Conservation (phyloP, 768 basidiomycete genomes). For the Trametes cinnabarina region DNA sequence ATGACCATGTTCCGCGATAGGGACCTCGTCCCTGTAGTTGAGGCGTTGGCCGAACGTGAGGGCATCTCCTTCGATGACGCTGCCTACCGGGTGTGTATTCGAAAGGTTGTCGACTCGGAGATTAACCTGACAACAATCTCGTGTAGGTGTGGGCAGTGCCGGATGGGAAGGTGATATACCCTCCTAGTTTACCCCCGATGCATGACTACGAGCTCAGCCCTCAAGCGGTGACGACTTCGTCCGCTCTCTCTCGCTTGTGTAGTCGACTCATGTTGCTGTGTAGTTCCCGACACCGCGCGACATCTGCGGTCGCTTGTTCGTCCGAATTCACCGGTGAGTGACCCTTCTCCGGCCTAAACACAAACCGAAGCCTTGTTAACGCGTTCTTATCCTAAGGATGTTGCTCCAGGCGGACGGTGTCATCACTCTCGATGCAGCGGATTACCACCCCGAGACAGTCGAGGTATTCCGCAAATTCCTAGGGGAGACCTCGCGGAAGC, state of each 20-base stretch:
- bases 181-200: neutral
- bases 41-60: neutral
- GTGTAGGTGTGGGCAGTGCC: neutral
- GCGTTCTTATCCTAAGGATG: no score
- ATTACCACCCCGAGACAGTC: neutral
- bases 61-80: neutral
- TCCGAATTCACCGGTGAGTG: neutral
- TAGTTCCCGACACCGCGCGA: neutral
- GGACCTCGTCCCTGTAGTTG: neutral
- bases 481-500: neutral
- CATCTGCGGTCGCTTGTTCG: neutral
- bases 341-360: neutral
- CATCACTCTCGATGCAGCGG: neutral
- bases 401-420: neutral
- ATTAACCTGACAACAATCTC: neutral
- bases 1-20: neutral
- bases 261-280: neutral
- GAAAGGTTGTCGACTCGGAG: neutral
- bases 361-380: no score
- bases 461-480: neutral
- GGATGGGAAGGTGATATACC: neutral
- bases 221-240: neutral
- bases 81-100: neutral
- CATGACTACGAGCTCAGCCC: neutral
- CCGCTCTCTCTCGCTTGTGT: neutral